These are phyloP conservation scores for Crithidia brevicula DNA, from an alignment of 208 protist genomes.

Conservation along the genomic window DNA sequence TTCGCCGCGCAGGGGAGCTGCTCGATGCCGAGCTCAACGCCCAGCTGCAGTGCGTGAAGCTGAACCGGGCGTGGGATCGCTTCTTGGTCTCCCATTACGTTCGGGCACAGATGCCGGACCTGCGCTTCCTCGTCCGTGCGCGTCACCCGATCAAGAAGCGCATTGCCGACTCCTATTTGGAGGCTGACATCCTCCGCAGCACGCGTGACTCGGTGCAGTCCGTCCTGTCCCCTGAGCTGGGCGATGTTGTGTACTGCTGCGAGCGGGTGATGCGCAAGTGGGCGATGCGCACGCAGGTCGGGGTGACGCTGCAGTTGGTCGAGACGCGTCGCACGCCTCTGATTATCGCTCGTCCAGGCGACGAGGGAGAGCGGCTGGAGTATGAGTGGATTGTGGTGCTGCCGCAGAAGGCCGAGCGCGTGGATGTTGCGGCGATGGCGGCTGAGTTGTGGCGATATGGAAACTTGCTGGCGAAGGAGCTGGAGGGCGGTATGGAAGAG, in stretches of 20 bases:
- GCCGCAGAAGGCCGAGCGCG: slow-evolving; percentile 72
- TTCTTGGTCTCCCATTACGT: slow-evolving; percentile 89
- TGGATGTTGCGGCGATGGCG: slow-evolving; percentile 62
- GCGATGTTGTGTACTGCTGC: slow-evolving; percentile 89
- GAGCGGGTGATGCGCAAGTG: slow-evolving; percentile 87
- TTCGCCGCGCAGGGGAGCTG: slow-evolving; percentile 67
- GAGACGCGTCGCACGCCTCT: slow-evolving; percentile 90
- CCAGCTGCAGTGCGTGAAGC: slow-evolving; percentile 68
- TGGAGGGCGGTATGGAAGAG: slow-evolving; percentile 86
- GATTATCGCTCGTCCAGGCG: slow-evolving; percentile 84
- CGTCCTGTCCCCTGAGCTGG: slow-evolving; percentile 85
- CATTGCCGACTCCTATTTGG: slow-evolving; percentile 77
- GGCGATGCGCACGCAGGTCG: slow-evolving; percentile 52
- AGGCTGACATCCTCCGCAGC: slow-evolving; percentile 81
- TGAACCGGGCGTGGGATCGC: slow-evolving; percentile 88
- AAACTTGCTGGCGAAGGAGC: slow-evolving; percentile 56
- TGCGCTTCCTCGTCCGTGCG: slow-evolving; percentile 84
- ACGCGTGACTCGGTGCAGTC: slow-evolving; percentile 89
- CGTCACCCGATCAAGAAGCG: slow-evolving; percentile 88
- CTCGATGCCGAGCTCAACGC: slow-evolving; percentile 86
- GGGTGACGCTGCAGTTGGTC: slow-evolving; percentile 77
- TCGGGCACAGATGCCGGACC: slow-evolving; percentile 81
- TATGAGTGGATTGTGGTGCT: slow-evolving; percentile 90
- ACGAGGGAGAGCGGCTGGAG: slow-evolving; percentile 87
- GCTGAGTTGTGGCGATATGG: slow-evolving; percentile 83